Base-by-base conservation (phyloP, 495 filamentous ascomycete species). In the Hyaloscypha variabilis region DNA sequence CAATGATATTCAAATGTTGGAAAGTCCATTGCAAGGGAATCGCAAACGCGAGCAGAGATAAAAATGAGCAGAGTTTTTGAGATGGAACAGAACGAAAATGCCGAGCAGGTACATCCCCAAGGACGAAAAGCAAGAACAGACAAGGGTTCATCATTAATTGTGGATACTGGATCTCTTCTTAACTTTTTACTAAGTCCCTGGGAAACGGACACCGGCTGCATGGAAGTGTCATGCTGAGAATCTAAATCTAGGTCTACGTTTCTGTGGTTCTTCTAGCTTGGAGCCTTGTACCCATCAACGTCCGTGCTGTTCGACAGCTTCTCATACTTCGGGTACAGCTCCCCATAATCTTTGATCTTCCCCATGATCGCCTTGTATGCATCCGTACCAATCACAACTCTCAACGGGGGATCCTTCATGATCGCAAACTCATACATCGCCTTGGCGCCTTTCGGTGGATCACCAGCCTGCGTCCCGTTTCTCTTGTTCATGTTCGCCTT, bases 341-440 rank as follows among this genome's bases (percentile, higher is more conserved):
- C 73, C 30, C 26, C 36, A 53, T 82, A 78, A 21, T 29, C 60
- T 53, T 81, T 71, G 56, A 83, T 62, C 75, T 81, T 83, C 4
- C 64, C 54, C 67, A 71, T 76, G 5, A 83, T 79, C 0, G 58
- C 62, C 42, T 69, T 62, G 56, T 79, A 81, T 0, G 79, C 81
- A 72, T 80, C 77, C 0, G 70, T 76, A 8, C 81, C 79, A 56
- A 83, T 69, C 0, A 82, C 71, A 34, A 74, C 75, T 54, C 79
- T 69, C 50, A 81, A 60, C 0, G 79, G 81, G 8, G 81, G 81
- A 60, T 82, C 73, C 29, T 79, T 59, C 74, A 82, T 77, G 25
- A 79, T 64, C 0, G 81, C 80, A 11, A 84, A 61, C 50, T 84
- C 76, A 61, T 81, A 83, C 72, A 81, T 78, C 2, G 71, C 78